Conservation (phyloP, 129 eudicot species). For the Saposhnikovia divaricata region DNA sequence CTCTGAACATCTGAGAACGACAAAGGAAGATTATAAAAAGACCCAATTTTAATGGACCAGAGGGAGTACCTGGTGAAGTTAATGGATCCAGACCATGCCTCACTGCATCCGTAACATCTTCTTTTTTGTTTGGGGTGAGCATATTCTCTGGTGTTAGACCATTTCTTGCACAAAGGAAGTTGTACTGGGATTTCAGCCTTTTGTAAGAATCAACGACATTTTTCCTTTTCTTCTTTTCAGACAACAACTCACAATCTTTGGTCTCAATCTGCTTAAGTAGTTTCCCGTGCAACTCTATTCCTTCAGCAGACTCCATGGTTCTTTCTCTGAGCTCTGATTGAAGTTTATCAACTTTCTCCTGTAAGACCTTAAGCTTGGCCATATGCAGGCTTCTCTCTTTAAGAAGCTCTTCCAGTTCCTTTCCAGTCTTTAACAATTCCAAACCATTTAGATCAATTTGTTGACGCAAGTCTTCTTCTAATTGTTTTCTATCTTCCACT, state of each 20-base stretch:
- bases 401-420: conserved; percentile 34
- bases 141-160: conserved; percentile 45
- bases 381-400: conserved; percentile 46
- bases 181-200: conserved; percentile 73
- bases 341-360: conserved; percentile 57
- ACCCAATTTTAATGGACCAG: not conserved
- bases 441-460: conserved; percentile 27
- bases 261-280: conserved; percentile 62
- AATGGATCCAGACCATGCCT: conserved; percentile 28
- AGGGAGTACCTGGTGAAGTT: conserved; percentile 35
- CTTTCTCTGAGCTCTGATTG: conserved; percentile 32
- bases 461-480: conserved; percentile 38
- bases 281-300: conserved; percentile 58
- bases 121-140: conserved; percentile 29
- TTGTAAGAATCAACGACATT: conserved; percentile 54
- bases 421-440: conserved; percentile 33
- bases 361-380: conserved; percentile 41
- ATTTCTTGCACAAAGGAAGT: conserved; percentile 43
- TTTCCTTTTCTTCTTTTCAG: conserved; percentile 52
- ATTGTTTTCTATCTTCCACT: conserved; percentile 24
- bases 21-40: not conserved
- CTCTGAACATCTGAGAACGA: not conserved
- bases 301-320: conserved; percentile 46
- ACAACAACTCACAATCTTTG: conserved; percentile 43
- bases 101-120: conserved; percentile 30